Evolutionary conservation across 2,329 filamentous ascomycete species (phyloP), one percentile per base, ranked within the genome.

Genomic region (Clonostachys byssicola): DNA sequence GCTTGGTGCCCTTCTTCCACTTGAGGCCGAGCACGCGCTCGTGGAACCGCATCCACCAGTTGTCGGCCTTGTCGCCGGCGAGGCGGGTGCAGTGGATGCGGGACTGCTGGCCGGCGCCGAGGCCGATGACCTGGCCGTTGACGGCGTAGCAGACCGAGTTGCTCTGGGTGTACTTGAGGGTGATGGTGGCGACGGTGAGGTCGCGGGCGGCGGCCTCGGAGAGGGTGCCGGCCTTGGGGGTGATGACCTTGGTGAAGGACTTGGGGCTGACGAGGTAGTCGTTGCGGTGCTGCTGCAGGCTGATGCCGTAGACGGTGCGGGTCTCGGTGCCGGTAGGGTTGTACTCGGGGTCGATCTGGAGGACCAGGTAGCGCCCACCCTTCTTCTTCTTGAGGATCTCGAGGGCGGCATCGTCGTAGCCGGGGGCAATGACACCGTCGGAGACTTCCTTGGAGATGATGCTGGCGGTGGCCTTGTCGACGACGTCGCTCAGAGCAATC

Each of bases 31-130:
- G 79, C 12, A 94, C 89, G 46, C 89, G 86, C 57, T 89, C 86
- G 75, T 96, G 89, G 83, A 97, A 97, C 61, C 94, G 88, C 78
- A 99, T 88, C 94, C 92, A 99, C 92, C 92, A 97, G 78, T 95
- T 96, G 71, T 99, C 94, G 43, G 92, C 90, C 79, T 99, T 99
- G 77, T 97, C 92, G 51, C 94, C 94, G 12, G 94, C 94, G 45
- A 99, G 83, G 55, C 94, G 87, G 40, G 94, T 99, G 82, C 94
- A 99, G 80, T 99, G 94, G 59, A 99, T 99, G 57, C 94, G 88
- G 52, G 89, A 95, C 74, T 99, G 94, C 71, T 99, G 94, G 51
- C 94, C 94, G 47, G 94, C 94, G 55, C 94, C 94, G 47, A 99
- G 84, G 55, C 94, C 94, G 58, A 99, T 80, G 59, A 97, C 81